Evolutionary conservation across 345 rosid species (phyloP).

Genomic region (Lepidium aucheri): DNA sequence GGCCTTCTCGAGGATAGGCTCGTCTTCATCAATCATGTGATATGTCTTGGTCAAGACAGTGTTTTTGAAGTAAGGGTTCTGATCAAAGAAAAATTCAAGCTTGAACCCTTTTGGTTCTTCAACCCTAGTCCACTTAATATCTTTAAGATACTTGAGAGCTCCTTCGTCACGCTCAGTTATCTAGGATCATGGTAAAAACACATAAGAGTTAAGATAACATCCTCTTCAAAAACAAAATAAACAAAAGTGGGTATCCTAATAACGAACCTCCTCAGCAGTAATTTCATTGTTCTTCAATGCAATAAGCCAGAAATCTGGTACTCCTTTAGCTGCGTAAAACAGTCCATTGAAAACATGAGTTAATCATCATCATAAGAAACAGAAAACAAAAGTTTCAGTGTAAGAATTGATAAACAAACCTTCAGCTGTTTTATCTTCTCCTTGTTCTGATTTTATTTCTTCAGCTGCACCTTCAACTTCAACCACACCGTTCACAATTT

Average conservation of each 20-base stretch:
- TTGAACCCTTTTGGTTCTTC: constrained; percentile 95
- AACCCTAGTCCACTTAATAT: constrained; percentile 78
- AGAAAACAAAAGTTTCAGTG: neutral
- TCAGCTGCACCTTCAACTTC: constrained; percentile 54
- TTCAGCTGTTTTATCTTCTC: constrained; percentile 48
- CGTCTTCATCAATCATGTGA: constrained; percentile 98
- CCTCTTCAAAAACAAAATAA: neutral
- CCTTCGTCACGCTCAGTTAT: constrained; percentile 91
- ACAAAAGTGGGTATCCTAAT: neutral
- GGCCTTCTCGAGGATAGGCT: constrained; percentile 93
- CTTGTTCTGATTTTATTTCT: constrained; percentile 43
- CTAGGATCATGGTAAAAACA: constrained; percentile 24
- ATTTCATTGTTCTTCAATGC: constrained; percentile 98
- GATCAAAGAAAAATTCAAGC: constrained; percentile 81
- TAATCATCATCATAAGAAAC: neutral
- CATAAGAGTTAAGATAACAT: neutral
- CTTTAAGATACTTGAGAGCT: constrained; percentile 75
- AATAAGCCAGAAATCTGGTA: constrained; percentile 88
- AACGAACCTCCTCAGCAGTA: constrained; percentile 67
- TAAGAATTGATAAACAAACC: constrained; percentile 31
- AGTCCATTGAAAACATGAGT: neutral
- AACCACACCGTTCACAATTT: constrained; percentile 75
- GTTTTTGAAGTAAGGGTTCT: constrained; percentile 87
- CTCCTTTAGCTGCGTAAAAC: constrained; percentile 70
- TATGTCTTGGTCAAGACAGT: constrained; percentile 78